Base-by-base conservation (phyloP, 2,329 filamentous ascomycete species). In the Diaporthe helianthi region DNA sequence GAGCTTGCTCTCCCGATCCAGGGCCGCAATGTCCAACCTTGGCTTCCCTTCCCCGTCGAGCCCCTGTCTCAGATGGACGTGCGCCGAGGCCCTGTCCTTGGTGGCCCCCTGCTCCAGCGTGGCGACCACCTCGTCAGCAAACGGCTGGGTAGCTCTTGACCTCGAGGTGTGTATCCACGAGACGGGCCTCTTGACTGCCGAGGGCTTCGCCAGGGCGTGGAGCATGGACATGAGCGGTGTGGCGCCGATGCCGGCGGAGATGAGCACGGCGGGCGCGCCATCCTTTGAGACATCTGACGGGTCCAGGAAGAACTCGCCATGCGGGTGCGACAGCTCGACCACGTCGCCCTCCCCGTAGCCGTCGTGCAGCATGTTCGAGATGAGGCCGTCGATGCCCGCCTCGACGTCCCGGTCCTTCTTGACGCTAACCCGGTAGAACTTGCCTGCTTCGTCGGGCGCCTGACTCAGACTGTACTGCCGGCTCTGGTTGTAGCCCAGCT, bases 391-490 rank as follows among this genome's bases (percentile, higher is more conserved):
- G 2, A 82, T 73, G 65, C 75, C 79, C 22, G 77, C 76, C 33
- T 76, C 74, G 66, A 74, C 68, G 26, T 82, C 81, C 36, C 80
- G 77, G 72, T 88, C 91, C 69, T 83, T 86, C 84, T 94, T 94
- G 71, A 95, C 89, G 73, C 87, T 92, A 80, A 95, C 89, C 67
- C 92, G 87, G 79, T 93, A 93, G 78, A 89, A 86, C 19, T 82
- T 81, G 9, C 84, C 84, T 58, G 84, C 82, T n/a, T 73, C 73
- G 29, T 73, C 73, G 4, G 84, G 83, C 2, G 80, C 83, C 74
- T 92, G 89, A 75, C 88, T 91, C 68, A 95, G 83, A 55, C 89
- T 92, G 82, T 93, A 95, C 81, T 95, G 92, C 67, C 92, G 82
- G 69, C 89, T 88, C 79, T 95, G 93, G 69, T 84, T 80, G 73